These are phyloP conservation scores for Aspergillus quadrilineatus DNA, from an alignment of 2,329 filamentous ascomycete genomes.

Conservation along the genomic window DNA sequence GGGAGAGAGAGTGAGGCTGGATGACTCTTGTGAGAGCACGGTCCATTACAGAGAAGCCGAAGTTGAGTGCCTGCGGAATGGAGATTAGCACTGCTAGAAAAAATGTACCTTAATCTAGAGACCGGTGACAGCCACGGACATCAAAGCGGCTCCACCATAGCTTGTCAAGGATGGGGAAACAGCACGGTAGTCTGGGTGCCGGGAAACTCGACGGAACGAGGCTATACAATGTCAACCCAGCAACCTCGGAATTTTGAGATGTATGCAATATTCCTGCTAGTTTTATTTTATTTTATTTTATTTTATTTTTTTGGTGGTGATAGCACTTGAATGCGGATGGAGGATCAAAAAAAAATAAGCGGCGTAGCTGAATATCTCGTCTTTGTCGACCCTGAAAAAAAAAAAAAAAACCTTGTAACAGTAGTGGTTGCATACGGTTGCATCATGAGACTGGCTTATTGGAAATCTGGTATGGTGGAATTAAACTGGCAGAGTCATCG, in stretches of 20 bases:
- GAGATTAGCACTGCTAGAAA: conserved; percentile 7
- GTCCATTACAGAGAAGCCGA: conserved; percentile 14
- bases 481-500: not conserved
- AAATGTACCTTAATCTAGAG: not conserved
- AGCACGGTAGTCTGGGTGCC: not conserved
- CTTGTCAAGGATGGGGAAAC: not conserved
- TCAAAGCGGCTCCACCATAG: not conserved
- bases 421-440: not conserved
- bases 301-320: too few relatives aligned
- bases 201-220: not conserved
- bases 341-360: too few relatives aligned
- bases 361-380: too few relatives aligned
- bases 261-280: too few relatives aligned
- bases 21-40: not conserved
- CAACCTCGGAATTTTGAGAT: not conserved
- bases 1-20: not conserved
- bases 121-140: not conserved
- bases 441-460: too few relatives aligned
- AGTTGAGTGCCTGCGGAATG: conserved; percentile 15
- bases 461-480: not conserved
- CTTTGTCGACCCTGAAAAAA: too few relatives aligned
- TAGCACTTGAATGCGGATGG: too few relatives aligned
- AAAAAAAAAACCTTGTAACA: too few relatives aligned
- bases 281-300: too few relatives aligned
- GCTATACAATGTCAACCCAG: not conserved